phyloP scores from a whole-genome alignment of 805 yeast genomes.

The Metschnikowia gruessii region DNA sequence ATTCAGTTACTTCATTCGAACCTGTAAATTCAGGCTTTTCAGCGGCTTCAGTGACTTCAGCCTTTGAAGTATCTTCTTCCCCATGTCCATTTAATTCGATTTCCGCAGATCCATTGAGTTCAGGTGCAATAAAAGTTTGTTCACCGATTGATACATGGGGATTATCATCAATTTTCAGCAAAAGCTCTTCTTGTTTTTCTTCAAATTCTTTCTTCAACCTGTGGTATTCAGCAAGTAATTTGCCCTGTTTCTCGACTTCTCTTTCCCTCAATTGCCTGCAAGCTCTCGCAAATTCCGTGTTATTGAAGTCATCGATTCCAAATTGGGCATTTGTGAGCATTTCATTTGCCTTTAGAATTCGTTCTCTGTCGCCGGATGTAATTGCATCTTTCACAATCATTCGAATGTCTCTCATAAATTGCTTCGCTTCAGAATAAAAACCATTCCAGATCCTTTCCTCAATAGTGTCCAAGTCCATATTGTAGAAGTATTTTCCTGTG shows the following conservation, averaged over 20 bases:
- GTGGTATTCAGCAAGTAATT: conserved; percentile 38
- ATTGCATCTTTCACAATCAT: conserved; percentile 78
- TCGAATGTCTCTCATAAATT: conserved; percentile 79
- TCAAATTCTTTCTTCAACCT: conserved; percentile 26
- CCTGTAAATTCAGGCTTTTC: neutral
- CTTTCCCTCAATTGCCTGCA: conserved; percentile 72
- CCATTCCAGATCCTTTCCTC: conserved; percentile 98
- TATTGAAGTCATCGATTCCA: conserved; percentile 84
- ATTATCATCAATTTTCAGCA: conserved; percentile 2
- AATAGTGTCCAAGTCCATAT: conserved; percentile 90
- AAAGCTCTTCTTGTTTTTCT: conserved; percentile 16
- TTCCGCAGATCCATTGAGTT: neutral
- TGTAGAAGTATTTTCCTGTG: conserved; percentile 70
- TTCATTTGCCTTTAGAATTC: conserved; percentile 79
- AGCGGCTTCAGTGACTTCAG: neutral
- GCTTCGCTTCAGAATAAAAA: conserved; percentile 86
- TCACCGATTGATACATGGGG: conserved; percentile 2
- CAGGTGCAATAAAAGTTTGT: neutral
- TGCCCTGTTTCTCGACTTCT: conserved; percentile 53
- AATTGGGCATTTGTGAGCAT: conserved; percentile 97
- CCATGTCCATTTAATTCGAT: conserved; percentile 2
- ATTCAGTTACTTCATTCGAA: neutral
- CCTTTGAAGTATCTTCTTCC: neutral
- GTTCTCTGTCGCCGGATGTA: conserved; percentile 76
- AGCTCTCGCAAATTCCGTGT: conserved; percentile 67